Conservation (phyloP, 2,329 filamentous ascomycete species). For the Trichoderma atroviride region DNA sequence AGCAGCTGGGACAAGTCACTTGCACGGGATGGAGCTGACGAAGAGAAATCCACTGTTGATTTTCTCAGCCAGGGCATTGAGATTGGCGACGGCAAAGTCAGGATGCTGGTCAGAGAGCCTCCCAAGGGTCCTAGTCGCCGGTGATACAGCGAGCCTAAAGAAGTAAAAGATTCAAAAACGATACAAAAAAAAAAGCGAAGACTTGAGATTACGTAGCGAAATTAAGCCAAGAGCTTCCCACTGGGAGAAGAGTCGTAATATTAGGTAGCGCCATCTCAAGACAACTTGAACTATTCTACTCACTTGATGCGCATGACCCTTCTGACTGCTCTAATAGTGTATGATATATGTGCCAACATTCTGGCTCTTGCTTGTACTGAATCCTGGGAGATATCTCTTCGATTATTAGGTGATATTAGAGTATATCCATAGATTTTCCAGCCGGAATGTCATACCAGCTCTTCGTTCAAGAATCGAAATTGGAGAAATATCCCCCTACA, state of each 20-base stretch:
- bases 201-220: background rate
- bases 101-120: slow-evolving; percentile 63
- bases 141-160: slow-evolving; percentile 40
- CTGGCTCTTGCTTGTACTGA: background rate
- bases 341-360: background rate
- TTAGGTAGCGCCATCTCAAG: slow-evolving; percentile 18
- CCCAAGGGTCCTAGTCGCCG: slow-evolving; percentile 59
- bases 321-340: background rate
- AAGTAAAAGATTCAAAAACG: slow-evolving; percentile 35
- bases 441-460: too few species aligned
- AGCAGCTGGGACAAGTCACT: slow-evolving; percentile 68
- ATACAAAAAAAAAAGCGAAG: slow-evolving; percentile 14
- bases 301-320: background rate
- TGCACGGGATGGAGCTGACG: slow-evolving; percentile 49
- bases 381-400: background rate
- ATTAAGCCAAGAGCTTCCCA: background rate
- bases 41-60: slow-evolving; percentile 53
- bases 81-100: slow-evolving; percentile 68
- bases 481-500: background rate
- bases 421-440: background rate
- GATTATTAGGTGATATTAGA: background rate
- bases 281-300: background rate
- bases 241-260: background rate
- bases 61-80: slow-evolving; percentile 68
- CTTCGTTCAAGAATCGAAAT: too few species aligned